phyloP scores from a whole-genome alignment of 1,284 basidiomycete species.

The Tilletia indica region DNA sequence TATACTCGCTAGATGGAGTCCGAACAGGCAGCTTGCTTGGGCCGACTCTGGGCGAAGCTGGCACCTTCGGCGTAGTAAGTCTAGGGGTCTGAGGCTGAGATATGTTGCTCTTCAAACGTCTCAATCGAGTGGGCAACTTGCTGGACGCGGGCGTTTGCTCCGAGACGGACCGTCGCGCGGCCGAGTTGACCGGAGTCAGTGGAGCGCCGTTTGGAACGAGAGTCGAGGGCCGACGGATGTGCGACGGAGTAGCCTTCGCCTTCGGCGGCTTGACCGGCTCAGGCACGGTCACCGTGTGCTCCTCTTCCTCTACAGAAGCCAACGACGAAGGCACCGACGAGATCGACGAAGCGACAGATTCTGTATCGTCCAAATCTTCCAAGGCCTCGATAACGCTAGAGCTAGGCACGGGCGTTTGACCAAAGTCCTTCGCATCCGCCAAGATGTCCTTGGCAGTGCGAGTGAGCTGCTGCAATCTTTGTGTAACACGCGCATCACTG shows the following conservation, averaged over 20 bases:
- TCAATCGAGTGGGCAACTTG: neutral
- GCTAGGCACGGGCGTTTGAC: neutral
- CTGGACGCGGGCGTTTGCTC: neutral
- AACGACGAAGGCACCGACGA: constrained; percentile 15
- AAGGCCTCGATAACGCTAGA: neutral
- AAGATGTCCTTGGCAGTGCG: neutral
- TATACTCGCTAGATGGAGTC: neutral
- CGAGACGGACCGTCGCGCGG: neutral
- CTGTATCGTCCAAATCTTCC: constrained; percentile 19
- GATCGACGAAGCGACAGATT: constrained; percentile 11
- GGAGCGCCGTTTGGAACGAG: neutral
- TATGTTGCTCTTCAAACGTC: neutral
- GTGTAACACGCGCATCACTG: neutral
- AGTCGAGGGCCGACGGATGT: neutral
- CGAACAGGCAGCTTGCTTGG: constrained; percentile 14
- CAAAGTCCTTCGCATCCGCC: constrained; percentile 12
- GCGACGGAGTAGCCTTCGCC: neutral
- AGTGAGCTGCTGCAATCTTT: neutral
- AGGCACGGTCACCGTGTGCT: neutral
- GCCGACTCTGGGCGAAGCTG: neutral
- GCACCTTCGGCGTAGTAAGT: neutral
- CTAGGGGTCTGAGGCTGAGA: neutral
- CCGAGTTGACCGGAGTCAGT: neutral
- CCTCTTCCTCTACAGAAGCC: neutral
- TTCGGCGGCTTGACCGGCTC: neutral